Evolutionary conservation across 352 stramenopile species (phyloP).

Genomic region (Aphanomyces astaci): DNA sequence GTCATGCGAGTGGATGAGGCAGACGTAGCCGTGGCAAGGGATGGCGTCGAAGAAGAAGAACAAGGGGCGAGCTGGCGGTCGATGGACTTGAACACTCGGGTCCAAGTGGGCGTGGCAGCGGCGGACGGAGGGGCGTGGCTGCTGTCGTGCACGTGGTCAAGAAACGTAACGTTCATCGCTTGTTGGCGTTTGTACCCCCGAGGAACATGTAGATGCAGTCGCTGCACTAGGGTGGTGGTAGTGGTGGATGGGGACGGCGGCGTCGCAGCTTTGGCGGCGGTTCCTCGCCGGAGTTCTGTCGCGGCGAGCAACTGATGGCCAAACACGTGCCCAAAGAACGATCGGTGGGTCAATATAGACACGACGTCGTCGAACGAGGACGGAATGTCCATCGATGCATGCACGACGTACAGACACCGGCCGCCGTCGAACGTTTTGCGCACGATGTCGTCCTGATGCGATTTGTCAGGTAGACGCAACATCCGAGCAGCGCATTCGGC

Average conservation of each 20-base stretch:
- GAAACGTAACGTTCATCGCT: not conserved
- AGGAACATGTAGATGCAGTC: not conserved
- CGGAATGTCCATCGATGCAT: not conserved
- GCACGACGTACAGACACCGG: constrained; percentile 5
- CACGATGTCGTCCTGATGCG: not conserved
- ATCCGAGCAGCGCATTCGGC: not conserved
- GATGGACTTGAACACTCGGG: constrained; percentile 2
- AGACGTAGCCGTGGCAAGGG: not conserved
- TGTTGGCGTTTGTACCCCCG: constrained; percentile 4
- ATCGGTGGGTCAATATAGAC: not conserved
- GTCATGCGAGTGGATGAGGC: not conserved
- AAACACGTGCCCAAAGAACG: not conserved
- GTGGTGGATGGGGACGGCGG: not conserved
- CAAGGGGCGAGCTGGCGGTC: not conserved
- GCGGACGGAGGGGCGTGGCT: not conserved
- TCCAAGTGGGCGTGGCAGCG: not conserved
- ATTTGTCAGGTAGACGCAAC: not conserved
- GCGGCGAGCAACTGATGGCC: not conserved
- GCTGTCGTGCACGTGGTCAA: not conserved
- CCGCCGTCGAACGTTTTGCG: constrained; percentile 2
- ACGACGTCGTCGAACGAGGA: constrained; percentile 4
- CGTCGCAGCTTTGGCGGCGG: no score
- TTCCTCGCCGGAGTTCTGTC: not conserved
- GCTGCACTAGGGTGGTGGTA: not conserved
- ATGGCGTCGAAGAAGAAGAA: not conserved